Evolutionary conservation across 192 early-diverging fungal species (phyloP).

Genomic region (Neocallimastix lanati): DNA sequence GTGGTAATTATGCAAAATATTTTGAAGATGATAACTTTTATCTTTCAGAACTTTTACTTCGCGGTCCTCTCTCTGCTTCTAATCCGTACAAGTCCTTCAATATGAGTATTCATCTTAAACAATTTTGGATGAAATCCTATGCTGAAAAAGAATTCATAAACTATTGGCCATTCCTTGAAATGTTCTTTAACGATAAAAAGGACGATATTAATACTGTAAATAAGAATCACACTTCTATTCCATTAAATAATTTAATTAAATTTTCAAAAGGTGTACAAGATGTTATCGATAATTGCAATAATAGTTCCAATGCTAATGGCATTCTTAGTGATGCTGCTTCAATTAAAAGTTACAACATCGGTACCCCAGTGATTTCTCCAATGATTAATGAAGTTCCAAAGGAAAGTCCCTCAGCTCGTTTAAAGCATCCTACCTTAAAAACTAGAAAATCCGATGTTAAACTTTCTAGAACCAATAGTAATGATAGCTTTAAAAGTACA

Average conservation of each 20-base stretch:
- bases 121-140: background rate
- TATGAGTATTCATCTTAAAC: background rate
- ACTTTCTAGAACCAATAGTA: background rate
- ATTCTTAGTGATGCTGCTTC: background rate
- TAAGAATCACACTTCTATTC: background rate
- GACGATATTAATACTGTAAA: background rate
- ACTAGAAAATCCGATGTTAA: background rate
- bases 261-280: background rate
- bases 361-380: background rate
- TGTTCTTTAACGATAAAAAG: background rate
- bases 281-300: background rate
- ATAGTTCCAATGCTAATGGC: background rate
- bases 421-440: background rate
- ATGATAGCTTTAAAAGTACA: background rate
- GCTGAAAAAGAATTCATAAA: background rate
- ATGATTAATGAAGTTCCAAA: background rate
- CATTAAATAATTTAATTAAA: background rate
- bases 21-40: background rate
- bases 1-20: background rate
- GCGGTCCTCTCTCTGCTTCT: background rate
- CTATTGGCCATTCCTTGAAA: background rate
- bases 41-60: background rate
- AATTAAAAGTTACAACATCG: background rate
- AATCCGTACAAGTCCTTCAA: background rate
- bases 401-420: background rate